A percentile compares a stretch with the other conserved stretches of the same genome.
Evolutionary conservation across 2,329 filamentous ascomycete genomes (phyloP).

Genomic region (Colletotrichum musae): DNA sequence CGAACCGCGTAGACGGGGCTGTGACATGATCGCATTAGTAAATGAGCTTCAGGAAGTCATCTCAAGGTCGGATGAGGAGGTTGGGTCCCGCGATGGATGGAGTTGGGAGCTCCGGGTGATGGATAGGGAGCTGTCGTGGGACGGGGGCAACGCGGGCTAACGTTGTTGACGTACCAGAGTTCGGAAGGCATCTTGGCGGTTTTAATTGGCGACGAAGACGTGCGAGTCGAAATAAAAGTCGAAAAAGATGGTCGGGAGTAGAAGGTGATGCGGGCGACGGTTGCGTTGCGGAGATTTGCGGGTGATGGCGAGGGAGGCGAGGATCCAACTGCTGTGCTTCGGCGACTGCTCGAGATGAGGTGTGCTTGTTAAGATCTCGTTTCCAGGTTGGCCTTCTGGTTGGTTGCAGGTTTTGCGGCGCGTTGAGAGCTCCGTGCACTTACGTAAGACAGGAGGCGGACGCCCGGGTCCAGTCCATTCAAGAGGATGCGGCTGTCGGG

Average conservation of each 20-base stretch:
- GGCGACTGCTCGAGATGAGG: slow-evolving; percentile 39
- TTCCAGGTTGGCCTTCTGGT: slow-evolving; percentile 55
- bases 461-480: no score
- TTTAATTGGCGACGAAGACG: slow-evolving; percentile 44
- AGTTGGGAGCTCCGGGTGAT: slow-evolving; percentile 50
- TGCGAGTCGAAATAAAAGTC: slow-evolving; percentile 31
- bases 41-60: slow-evolving; percentile 20
- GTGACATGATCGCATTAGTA: slow-evolving; percentile 46
- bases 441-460: slow-evolving; percentile 33
- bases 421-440: slow-evolving; percentile 45
- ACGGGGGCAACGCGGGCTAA: slow-evolving; percentile 51
- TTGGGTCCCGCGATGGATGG: slow-evolving; percentile 40
- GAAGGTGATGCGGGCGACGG: slow-evolving; percentile 36
- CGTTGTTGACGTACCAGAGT: slow-evolving; percentile 78
- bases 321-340: slow-evolving; percentile 40
- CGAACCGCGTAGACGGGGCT: slow-evolving; percentile 99
- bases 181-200: slow-evolving; percentile 80
- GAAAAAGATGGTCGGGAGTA: slow-evolving; percentile 27
- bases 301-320: slow-evolving; percentile 30
- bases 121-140: slow-evolving; percentile 47
- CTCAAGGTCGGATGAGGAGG: slow-evolving; percentile 10
- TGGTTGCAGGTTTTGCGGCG: slow-evolving; percentile 59
- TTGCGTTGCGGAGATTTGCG: slow-evolving; percentile 35
- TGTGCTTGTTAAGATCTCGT: slow-evolving; percentile 53
- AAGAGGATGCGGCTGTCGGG: slow-evolving; percentile 29